Conservation (phyloP, 768 basidiomycete genomes). For the Lentinula guzmanii region DNA sequence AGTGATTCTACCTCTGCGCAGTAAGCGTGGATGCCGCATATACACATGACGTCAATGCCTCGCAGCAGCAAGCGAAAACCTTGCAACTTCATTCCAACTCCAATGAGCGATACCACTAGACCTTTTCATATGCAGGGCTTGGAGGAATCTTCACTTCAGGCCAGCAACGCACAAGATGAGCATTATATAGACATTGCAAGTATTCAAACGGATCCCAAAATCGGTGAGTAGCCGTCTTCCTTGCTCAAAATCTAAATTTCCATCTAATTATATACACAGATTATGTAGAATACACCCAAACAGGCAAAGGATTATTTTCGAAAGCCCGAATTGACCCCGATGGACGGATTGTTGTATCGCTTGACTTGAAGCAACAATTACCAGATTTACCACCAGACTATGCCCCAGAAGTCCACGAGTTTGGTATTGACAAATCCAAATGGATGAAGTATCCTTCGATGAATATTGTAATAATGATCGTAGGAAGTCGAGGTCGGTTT, state of each 20-base stretch:
- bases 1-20: neutral
- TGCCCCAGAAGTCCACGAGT: slow-evolving; percentile 41
- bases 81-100: neutral
- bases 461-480: slow-evolving; percentile 63
- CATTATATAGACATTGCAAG: slow-evolving; percentile 16
- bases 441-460: slow-evolving; percentile 34
- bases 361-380: slow-evolving; percentile 42
- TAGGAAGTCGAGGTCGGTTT: slow-evolving; percentile 52
- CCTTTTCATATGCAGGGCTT: slow-evolving; percentile 18
- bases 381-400: slow-evolving; percentile 46
- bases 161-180: slow-evolving; percentile 9
- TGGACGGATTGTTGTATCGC: slow-evolving; percentile 39
- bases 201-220: slow-evolving; percentile 16
- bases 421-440: slow-evolving; percentile 33
- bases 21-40: neutral
- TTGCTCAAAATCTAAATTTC: neutral
- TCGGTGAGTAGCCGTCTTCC: slow-evolving; percentile 7
- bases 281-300: slow-evolving; percentile 30
- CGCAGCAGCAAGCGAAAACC: neutral
- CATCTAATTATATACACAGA: slow-evolving; percentile 15
- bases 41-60: neutral
- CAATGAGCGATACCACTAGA: neutral
- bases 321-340: slow-evolving; percentile 34
- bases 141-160: slow-evolving; percentile 7
- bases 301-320: slow-evolving; percentile 37